Conservation (phyloP, 2,329 filamentous ascomycete genomes). For the Diplodia intermedia region DNA sequence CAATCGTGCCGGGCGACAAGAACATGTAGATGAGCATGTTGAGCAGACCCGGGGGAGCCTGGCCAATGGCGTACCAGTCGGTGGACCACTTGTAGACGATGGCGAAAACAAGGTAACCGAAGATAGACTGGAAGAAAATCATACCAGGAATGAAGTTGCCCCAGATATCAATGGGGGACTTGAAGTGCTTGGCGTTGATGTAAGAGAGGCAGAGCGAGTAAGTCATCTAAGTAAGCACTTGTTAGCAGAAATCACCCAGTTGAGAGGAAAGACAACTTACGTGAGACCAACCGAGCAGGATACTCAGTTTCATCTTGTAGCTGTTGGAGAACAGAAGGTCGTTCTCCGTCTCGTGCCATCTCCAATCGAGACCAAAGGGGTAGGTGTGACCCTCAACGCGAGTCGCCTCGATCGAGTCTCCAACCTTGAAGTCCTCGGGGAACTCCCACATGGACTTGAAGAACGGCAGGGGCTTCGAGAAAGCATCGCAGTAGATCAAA, state of each 20-base stretch:
- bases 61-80: conserved; percentile 75
- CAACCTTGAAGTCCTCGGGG: conserved; percentile 71
- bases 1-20: conserved; percentile 78
- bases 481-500: conserved; percentile 96
- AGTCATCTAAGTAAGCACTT: conserved; percentile 72
- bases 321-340: conserved; percentile 95
- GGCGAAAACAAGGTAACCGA: conserved; percentile 91
- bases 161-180: conserved; percentile 92
- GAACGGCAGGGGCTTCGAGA: conserved; percentile 89
- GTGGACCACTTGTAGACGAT: conserved; percentile 98
- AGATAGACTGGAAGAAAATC: conserved; percentile 99
- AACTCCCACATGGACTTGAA: conserved; percentile 93
- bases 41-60: conserved; percentile 81
- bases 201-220: conserved; percentile 94
- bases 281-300: conserved; percentile 94
- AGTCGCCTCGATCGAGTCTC: conserved; percentile 68
- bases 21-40: conserved; percentile 99
- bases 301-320: conserved; percentile 99
- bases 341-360: conserved; percentile 96
- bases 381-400: conserved; percentile 79
- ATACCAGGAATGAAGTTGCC: conserved; percentile 97
- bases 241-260: conserved; percentile 17
- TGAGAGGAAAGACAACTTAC: conserved; percentile 44
- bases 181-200: conserved; percentile 94
- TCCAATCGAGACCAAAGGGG: conserved; percentile 94